phyloP scores from a whole-genome alignment of 805 yeast species.

The Candida incommunis region DNA sequence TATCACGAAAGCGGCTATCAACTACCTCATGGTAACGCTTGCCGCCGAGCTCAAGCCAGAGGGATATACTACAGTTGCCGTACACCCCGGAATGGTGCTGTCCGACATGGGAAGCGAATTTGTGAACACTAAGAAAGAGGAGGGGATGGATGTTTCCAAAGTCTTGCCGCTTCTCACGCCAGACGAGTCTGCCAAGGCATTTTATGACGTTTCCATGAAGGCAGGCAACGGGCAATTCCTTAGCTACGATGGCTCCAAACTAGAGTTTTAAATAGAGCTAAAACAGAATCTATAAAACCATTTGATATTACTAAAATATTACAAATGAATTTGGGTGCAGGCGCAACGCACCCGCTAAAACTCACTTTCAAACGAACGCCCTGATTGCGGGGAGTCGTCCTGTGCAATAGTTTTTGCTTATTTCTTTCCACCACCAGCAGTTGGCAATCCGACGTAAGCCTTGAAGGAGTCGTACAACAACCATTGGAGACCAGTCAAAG shows the following conservation, averaged over 20 bases:
- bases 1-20: slow-evolving; percentile 26
- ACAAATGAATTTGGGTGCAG: too few relatives aligned
- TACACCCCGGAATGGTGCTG: slow-evolving; percentile 28
- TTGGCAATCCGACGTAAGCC: slow-evolving; percentile 87
- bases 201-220: not conserved
- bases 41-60: slow-evolving; percentile 16
- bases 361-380: too few relatives aligned
- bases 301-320: too few relatives aligned
- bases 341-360: too few relatives aligned
- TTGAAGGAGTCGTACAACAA: slow-evolving; percentile 90
- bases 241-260: slow-evolving; percentile 7
- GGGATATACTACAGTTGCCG: slow-evolving; percentile 19
- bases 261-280: too few relatives aligned
- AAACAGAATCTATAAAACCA: too few relatives aligned
- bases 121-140: not conserved
- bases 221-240: slow-evolving; percentile 1
- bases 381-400: too few relatives aligned
- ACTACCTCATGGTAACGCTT: slow-evolving; percentile 19
- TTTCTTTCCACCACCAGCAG: slow-evolving; percentile 50
- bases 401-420: slow-evolving; percentile 3
- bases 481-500: slow-evolving; percentile 96
- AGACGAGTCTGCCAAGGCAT: not conserved
- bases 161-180: not conserved
- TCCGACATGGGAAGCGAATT: slow-evolving; percentile 20
- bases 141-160: not conserved